These are phyloP conservation scores for Auricularia auricula-judae DNA, from an alignment of 768 basidiomycete genomes.

Conservation along the genomic window DNA sequence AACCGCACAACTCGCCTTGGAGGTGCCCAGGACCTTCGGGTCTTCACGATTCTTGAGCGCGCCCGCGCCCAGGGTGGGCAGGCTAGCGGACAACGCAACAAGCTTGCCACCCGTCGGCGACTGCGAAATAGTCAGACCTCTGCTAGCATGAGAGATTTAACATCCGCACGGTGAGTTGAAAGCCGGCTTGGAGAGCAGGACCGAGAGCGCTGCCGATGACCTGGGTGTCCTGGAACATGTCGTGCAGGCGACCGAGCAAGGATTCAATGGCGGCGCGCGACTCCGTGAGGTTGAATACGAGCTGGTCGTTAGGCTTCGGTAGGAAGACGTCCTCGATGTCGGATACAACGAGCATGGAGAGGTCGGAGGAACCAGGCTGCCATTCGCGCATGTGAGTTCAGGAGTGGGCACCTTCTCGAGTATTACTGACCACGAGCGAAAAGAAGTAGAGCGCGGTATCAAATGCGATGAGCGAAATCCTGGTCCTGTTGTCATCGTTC, in stretches of 20 bases:
- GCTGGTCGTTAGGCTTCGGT: slow-evolving; percentile 91
- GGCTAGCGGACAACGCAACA: slow-evolving; percentile 68
- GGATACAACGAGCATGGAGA: slow-evolving; percentile 93
- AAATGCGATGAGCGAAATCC: slow-evolving; percentile 85
- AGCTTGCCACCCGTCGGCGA: slow-evolving; percentile 93
- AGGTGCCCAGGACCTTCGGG: slow-evolving; percentile 87
- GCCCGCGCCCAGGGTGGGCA: slow-evolving; percentile 84
- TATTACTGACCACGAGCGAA: slow-evolving; percentile 56
- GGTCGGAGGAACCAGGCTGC: slow-evolving; percentile 57
- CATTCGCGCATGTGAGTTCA: slow-evolving; percentile 23
- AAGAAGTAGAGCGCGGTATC: slow-evolving; percentile 95
- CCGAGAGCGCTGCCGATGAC: slow-evolving; percentile 90
- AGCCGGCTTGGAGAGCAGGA: slow-evolving; percentile 89
- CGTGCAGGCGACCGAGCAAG: slow-evolving; percentile 73
- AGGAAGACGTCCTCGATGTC: slow-evolving; percentile 97
- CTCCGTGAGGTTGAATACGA: slow-evolving; percentile 80
- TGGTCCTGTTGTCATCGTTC: slow-evolving; percentile 87
- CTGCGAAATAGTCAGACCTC: slow-evolving; percentile 24
- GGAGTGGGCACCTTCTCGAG: too few relatives aligned
- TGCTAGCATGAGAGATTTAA: neutral
- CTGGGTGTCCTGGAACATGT: slow-evolving; percentile 97
- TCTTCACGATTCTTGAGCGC: slow-evolving; percentile 94
- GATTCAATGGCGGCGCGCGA: slow-evolving; percentile 67
- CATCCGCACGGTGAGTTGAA: slow-evolving; percentile 72
- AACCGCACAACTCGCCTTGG: slow-evolving; percentile 46